A percentile compares a stretch with the other conserved stretches of the same genome.
Evolutionary conservation across 176 grass and related monocot genomes (phyloP).

Genomic region (Oryza officinalis): DNA sequence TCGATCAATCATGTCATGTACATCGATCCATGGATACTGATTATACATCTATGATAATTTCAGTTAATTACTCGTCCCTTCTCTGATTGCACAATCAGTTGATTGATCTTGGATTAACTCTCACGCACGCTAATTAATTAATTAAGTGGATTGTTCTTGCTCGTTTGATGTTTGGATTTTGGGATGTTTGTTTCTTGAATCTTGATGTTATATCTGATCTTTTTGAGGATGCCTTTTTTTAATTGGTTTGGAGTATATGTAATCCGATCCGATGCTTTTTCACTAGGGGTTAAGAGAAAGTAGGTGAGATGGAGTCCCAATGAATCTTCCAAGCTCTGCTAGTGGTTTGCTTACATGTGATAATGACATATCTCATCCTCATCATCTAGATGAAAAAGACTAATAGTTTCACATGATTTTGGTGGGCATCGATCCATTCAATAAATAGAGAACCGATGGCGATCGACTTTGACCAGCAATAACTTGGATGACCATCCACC

Average conservation of each 20-base stretch:
- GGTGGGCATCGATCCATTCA: slow-evolving; percentile 28
- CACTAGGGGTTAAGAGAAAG: slow-evolving; percentile 32
- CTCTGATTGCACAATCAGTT: background rate
- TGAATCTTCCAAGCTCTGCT: slow-evolving; percentile 59
- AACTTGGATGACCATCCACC: slow-evolving; percentile 23
- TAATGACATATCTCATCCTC: slow-evolving; percentile 47
- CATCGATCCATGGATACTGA: background rate
- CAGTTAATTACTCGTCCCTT: background rate
- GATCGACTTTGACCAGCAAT: slow-evolving; percentile 62
- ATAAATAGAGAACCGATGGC: slow-evolving; percentile 45
- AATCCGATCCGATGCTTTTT: background rate
- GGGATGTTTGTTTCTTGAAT: background rate
- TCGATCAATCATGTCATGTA: background rate
- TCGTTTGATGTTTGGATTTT: background rate
- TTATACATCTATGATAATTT: background rate
- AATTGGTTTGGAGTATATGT: background rate
- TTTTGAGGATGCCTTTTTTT: background rate
- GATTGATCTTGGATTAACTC: background rate
- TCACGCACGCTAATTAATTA: background rate
- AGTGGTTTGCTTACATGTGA: slow-evolving; percentile 51
- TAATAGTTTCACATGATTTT: slow-evolving; percentile 53
- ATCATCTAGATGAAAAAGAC: slow-evolving; percentile 59
- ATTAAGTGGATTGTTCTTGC: too few species aligned
- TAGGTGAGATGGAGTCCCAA: slow-evolving; percentile 55
- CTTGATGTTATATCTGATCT: background rate